A percentile compares a stretch with the other conserved stretches of the same genome.
Evolutionary conservation across 768 basidiomycete genomes (phyloP).

Genomic region (Boletus subparvulus): DNA sequence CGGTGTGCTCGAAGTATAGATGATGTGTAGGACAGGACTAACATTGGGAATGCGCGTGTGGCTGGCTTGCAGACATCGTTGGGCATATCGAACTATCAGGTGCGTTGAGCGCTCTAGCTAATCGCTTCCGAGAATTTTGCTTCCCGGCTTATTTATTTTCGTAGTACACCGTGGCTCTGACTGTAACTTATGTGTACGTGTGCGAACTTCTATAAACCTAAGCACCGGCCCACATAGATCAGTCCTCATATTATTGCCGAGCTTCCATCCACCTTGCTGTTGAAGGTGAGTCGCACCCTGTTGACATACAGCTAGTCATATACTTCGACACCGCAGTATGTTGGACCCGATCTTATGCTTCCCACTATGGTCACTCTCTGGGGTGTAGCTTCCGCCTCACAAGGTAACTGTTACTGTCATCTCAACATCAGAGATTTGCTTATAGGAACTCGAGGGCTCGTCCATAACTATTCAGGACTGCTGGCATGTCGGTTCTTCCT

Average conservation of each 20-base stretch:
- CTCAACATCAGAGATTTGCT: neutral
- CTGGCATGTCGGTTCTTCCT: conserved; percentile 46
- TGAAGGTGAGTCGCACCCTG: conserved; percentile 38
- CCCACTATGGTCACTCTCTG: neutral
- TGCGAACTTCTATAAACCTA: conserved; percentile 18
- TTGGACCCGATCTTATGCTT: conserved; percentile 1
- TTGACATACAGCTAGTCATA: neutral
- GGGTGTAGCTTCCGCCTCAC: neutral
- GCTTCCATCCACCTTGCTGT: conserved; percentile 59
- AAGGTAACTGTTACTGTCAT: neutral
- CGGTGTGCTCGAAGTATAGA: neutral
- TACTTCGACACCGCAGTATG: neutral
- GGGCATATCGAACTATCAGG: conserved; percentile 27
- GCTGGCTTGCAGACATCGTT: conserved; percentile 58
- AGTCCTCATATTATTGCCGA: conserved; percentile 55
- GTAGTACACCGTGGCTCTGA: conserved; percentile 31
- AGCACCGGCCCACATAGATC: no score
- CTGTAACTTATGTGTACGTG: conserved; percentile 23
- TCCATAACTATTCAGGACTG: conserved; percentile 51
- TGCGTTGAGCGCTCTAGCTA: neutral
- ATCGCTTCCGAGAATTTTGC: neutral
- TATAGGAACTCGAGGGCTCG: conserved; percentile 36
- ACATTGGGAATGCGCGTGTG: conserved; percentile 60
- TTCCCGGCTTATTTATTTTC: neutral
- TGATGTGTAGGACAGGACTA: conserved; percentile 34